phyloP scores from a whole-genome alignment of 176 grass and related monocot genomes.

The Phragmites australis region DNA sequence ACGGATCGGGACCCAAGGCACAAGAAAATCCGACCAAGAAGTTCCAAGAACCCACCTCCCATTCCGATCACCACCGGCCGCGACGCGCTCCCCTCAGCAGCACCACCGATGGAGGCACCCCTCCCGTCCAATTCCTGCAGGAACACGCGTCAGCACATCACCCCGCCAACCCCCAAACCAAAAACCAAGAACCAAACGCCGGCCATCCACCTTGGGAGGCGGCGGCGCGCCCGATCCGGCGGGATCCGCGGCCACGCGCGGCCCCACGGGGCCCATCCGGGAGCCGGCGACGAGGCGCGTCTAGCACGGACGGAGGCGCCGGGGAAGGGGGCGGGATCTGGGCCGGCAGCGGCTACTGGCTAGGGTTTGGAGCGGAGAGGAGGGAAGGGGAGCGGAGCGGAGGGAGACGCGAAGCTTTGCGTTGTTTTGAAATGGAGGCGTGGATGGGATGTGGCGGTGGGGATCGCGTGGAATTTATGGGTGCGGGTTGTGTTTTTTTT shows the following conservation, averaged over 20 bases:
- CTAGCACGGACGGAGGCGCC: neutral
- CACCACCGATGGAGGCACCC: neutral
- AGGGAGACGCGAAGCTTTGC: constrained; percentile 13
- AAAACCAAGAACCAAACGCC: neutral
- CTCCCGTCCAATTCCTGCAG: constrained; percentile 36
- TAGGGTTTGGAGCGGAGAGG: constrained; percentile 39
- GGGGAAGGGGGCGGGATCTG: constrained; percentile 18
- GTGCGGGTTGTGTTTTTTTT: constrained; percentile 21
- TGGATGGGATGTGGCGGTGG: neutral
- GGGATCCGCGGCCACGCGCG: constrained; percentile 4
- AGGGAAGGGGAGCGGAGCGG: neutral
- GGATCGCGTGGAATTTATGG: constrained; percentile 30
- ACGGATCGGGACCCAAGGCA: neutral
- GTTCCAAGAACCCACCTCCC: constrained; percentile 29
- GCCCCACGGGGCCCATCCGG: constrained; percentile 34
- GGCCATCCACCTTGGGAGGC: constrained; percentile 23
- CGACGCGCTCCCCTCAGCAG: constrained; percentile 8
- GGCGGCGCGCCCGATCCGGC: constrained; percentile 39
- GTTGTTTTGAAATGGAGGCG: constrained; percentile 30
- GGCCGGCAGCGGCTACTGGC: neutral
- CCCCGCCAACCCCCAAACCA: neutral
- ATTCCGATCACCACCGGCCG: neutral
- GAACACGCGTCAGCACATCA: neutral
- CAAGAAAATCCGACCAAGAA: neutral
- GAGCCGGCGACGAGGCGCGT: neutral